Base-by-base conservation (phyloP, 345 rosid species). In the Eucalyptus rudis region DNA sequence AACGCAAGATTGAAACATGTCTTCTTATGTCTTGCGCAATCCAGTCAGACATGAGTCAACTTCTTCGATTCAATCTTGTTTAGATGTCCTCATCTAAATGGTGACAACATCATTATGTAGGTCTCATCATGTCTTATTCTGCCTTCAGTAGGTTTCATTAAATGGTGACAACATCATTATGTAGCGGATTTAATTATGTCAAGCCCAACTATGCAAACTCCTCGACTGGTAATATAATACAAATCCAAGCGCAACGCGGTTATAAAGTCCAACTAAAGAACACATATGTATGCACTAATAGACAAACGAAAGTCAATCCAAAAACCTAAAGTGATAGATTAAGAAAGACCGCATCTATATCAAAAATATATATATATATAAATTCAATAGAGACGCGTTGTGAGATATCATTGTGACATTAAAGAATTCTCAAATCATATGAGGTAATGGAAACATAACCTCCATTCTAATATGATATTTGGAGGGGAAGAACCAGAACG, bases 351-450 rank as follows among this genome's bases (percentile, higher is more conserved):
- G 3, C 5, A 59, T 59, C 13, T 22, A 54, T 58, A 58, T 25
- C 6, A 10, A 19, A 52, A 59, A 12, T 1, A 58, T 2, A 25
- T 3, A n/a, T n/a, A n/a, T 56, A 19, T 3, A 62, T 62, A 62
- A 62, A 27, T 29, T 6, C 4, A 29, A 3, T 20, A 52, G 0
- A 52, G 25, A 52, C 0, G 0, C 1, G 2, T 27, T 29, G 1
- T 13, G 16, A 24, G 13, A 56, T 56, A 24, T 0, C 13, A 22
- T 56, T 22, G 62, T 24, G 13, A 56, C 29, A 2, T 56, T 56
- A 56, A 56, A 56, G 1, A 56, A 22, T 24, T 56, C 13, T 62
- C 16, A 62, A 62, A 29, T 29, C 2, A 0, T 27, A 11, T 13
- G 4, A 27, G 33, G 4, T 27, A 5, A 27, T 59, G 68, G 0